phyloP scores from a whole-genome alignment of 345 rosid species.

The Eucalyptus erythrocorys region DNA sequence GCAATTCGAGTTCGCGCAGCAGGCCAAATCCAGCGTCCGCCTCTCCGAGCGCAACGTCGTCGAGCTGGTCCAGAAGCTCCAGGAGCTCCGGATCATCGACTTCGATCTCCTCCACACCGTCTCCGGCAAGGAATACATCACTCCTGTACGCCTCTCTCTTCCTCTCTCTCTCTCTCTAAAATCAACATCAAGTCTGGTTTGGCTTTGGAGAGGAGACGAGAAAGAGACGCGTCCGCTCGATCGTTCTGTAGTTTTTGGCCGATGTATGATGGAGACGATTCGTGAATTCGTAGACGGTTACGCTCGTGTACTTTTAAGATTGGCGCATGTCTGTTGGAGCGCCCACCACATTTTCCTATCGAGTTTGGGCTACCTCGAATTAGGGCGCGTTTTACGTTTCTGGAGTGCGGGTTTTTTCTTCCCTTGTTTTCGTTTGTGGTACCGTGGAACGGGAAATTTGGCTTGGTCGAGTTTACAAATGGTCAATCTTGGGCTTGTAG shows the following conservation, averaged over 20 bases:
- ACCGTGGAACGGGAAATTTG: not conserved
- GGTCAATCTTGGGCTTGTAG: not conserved
- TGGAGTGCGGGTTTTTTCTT: not conserved
- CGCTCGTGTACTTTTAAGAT: not conserved
- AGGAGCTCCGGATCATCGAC: conserved; percentile 82
- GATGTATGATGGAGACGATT: not conserved
- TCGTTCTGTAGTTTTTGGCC: not conserved
- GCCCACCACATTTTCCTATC: not conserved
- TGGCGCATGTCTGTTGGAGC: not conserved
- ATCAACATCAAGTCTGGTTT: not conserved
- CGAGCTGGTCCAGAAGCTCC: conserved; percentile 93
- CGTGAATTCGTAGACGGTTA: not conserved
- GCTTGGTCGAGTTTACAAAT: not conserved
- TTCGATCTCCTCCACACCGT: conserved; percentile 98
- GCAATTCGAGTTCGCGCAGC: conserved; percentile 92
- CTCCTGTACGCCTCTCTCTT: conserved; percentile 36
- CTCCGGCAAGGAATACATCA: conserved; percentile 91
- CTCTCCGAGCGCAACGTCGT: conserved; percentile 92
- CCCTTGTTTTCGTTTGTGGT: not conserved
- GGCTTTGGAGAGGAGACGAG: not conserved
- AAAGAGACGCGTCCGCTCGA: not conserved
- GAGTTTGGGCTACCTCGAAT: not conserved
- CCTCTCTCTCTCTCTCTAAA: not conserved
- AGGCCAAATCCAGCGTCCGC: conserved; percentile 80
- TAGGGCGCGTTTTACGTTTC: not conserved